Percentiles rank a stretch among this genome's conserved stretches.
These are phyloP conservation scores for Maudiozyma bulderi DNA, from an alignment of 805 yeast species.

Conservation along the genomic window DNA sequence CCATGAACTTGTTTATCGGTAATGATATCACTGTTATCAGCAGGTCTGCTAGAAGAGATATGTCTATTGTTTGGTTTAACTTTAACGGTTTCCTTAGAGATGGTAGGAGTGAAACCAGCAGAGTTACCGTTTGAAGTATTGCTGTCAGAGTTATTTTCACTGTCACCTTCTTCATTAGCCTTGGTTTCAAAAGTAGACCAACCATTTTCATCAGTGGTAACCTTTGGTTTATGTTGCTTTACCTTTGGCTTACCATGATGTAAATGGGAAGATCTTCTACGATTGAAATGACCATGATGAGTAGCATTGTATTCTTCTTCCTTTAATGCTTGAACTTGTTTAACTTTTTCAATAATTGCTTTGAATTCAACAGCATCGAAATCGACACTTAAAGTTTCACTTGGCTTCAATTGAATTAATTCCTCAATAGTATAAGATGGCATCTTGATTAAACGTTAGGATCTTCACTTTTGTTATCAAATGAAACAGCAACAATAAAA, in stretches of 20 bases:
- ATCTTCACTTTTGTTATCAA: background rate
- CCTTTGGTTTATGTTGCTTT: constrained; percentile 44
- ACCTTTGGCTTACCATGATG: constrained; percentile 43
- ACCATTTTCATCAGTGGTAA: constrained; percentile 64
- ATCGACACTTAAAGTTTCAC: constrained; percentile 51
- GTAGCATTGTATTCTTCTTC: constrained; percentile 27
- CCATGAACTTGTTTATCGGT: constrained; percentile 56
- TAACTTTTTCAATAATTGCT: constrained; percentile 56
- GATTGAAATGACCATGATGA: constrained; percentile 33
- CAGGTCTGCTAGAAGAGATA: constrained; percentile 64
- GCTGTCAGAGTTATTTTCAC: constrained; percentile 15
- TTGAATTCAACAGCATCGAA: constrained; percentile 57
- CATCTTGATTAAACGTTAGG: constrained; percentile 3
- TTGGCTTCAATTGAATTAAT: constrained; percentile 46
- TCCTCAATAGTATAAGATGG: constrained; percentile 56
- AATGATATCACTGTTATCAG: constrained; percentile 60
- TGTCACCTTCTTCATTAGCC: constrained; percentile 17
- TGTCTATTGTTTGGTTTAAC: constrained; percentile 67
- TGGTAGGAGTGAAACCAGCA: constrained; percentile 6
- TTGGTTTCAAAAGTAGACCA: constrained; percentile 64
- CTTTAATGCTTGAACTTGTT: constrained; percentile 33
- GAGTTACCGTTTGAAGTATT: constrained; percentile 33
- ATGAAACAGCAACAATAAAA: background rate
- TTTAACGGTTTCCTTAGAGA: constrained; percentile 39
- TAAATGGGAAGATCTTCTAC: constrained; percentile 57